These are phyloP conservation scores for Starmerella sp. DNA, from an alignment of 805 yeast species.

Conservation along the genomic window DNA sequence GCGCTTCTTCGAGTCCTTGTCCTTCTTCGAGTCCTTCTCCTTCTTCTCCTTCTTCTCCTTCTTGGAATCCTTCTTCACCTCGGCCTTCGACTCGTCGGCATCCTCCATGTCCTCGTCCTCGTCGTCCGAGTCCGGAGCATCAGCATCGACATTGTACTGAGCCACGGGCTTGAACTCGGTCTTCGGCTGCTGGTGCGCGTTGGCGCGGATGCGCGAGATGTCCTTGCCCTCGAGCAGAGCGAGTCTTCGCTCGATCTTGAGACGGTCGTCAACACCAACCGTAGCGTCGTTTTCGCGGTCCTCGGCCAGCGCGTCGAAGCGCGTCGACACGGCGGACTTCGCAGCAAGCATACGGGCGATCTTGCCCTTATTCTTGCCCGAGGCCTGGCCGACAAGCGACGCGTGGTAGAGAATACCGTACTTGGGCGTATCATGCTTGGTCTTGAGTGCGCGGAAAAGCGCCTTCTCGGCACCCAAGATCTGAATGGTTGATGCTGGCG, in stretches of 20 bases:
- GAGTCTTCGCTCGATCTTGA: slow-evolving; percentile 87
- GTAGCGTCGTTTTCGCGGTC: slow-evolving; percentile 95
- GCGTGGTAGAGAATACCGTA: slow-evolving; percentile 96
- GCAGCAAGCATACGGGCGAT: slow-evolving; percentile 98
- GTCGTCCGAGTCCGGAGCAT: slow-evolving; percentile 46
- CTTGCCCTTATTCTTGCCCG: slow-evolving; percentile 97
- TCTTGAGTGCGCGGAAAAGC: slow-evolving; percentile 93
- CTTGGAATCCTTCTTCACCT: slow-evolving; percentile 17
- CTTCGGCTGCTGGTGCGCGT: slow-evolving; percentile 66
- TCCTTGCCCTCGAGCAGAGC: slow-evolving; percentile 96
- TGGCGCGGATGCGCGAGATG: slow-evolving; percentile 65
- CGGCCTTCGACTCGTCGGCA: slow-evolving; percentile 18
- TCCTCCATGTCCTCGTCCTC: slow-evolving; percentile 31
- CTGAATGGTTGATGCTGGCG: slow-evolving; percentile 97
- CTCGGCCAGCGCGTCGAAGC: slow-evolving; percentile 95
- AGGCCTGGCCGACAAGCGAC: slow-evolving; percentile 92
- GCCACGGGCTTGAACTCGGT: slow-evolving; percentile 73
- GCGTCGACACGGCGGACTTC: slow-evolving; percentile 90
- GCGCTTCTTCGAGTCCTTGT: slow-evolving; percentile 10
- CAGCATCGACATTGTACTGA: slow-evolving; percentile 93
- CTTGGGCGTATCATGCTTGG: slow-evolving; percentile 97
- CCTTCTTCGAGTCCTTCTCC: slow-evolving; percentile 14
- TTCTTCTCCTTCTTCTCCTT: slow-evolving; percentile 15
- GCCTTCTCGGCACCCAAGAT: slow-evolving; percentile 99
- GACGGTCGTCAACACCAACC: slow-evolving; percentile 80